phyloP scores from a whole-genome alignment of 2,329 filamentous ascomycete species.

The Pestalotiopsis sp. region DNA sequence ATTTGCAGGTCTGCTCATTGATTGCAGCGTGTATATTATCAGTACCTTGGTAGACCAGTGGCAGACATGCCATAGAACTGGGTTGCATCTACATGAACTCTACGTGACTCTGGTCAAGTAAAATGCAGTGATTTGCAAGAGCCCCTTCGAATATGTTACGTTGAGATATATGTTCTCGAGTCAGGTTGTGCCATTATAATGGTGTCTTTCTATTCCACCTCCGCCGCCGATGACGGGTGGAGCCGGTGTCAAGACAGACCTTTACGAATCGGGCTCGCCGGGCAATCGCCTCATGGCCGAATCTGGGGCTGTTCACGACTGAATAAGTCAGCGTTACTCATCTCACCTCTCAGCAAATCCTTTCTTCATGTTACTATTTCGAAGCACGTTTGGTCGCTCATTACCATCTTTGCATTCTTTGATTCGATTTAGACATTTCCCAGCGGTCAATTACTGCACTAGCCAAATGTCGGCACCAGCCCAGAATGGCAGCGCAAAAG shows the following conservation, averaged over 20 bases:
- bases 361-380: neutral
- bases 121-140: neutral
- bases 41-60: conserved; percentile 22
- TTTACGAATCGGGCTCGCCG: conserved; percentile 7
- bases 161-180: neutral
- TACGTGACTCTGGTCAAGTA: neutral
- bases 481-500: conserved; percentile 15
- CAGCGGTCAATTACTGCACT: conserved; percentile 1
- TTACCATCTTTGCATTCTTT: neutral
- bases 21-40: conserved; percentile 33
- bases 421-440: neutral
- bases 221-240: neutral
- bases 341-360: neutral
- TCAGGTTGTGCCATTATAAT: neutral
- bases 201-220: neutral
- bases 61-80: conserved; percentile 24
- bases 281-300: neutral
- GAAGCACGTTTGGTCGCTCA: neutral
- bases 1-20: conserved; percentile 25
- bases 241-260: conserved; percentile 6
- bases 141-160: neutral
- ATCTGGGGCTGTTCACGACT: neutral
- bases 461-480: neutral
- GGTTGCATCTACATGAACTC: conserved; percentile 10
- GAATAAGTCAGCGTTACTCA: neutral